Base-by-base conservation (phyloP, 2,329 filamentous ascomycete genomes). In the Emergomyces pasteurianus region DNA sequence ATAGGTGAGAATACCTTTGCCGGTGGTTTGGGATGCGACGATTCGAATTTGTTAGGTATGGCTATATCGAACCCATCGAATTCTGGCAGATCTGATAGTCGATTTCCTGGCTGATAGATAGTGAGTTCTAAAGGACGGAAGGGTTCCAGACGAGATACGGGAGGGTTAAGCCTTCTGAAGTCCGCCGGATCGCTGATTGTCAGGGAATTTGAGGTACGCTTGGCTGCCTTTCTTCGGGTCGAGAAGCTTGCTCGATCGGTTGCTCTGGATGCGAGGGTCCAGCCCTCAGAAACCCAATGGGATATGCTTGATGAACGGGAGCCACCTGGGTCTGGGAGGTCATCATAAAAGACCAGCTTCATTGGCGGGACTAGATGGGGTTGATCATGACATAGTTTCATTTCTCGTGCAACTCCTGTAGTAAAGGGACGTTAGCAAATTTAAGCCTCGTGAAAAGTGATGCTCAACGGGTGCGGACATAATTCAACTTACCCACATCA, bases 111-210 rank as follows among this genome's bases (percentile, higher is more conserved):
- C 58, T 71, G 66, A 65, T 78, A 74, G 59, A 80, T 79, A 65
- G 73, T 79, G 54, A 80, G 69, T 66, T 79, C 73, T n/a, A 80
- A 68, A 3, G 77, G 77, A 40, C 72, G 67, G 64, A 74, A 79
- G 16, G 64, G 63, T 23, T 64, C 64, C 26, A 59, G 60, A 31
- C 65, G 62, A 40, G 62, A 64, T 26, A 2, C 40, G 14, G 58
- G 56, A 42, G 67, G 67, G 47, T 70, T 67, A 18, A 77, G 73
- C 63, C 69, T 67, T 60, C 74, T 70, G 62, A 78, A 78, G 52
- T 77, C 70, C 4, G 72, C 71, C 9, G 78, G 78, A 10, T 69
- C 71, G 49, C 78, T 73, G 60, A 79, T 79, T 53, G 68, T 72
- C 60, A 71, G 66, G n/a, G 68, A 71, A 38, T 68, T 64, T 12